Base-by-base conservation (phyloP, 805 yeast genomes). In the Babjeviella inositovora region DNA sequence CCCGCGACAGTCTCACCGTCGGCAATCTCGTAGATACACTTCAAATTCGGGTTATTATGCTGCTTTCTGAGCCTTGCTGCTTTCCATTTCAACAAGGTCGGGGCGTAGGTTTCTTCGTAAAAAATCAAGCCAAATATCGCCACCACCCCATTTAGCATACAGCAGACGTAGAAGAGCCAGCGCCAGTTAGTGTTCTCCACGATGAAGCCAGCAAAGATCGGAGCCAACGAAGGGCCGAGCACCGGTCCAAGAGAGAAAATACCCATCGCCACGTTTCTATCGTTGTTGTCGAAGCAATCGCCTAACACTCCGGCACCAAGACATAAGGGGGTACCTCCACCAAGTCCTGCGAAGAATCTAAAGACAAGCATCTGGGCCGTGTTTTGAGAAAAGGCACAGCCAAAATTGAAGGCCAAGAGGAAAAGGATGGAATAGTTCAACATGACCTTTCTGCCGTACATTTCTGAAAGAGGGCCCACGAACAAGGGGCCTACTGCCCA, bases 291-390 rank as follows among this genome's bases (percentile, higher is more conserved):
- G 53, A 70, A 79, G 27, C 77, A 54, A 43, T 79, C 93, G 7
- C 81, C 70, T 21, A 79, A 51, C 1, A 77, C 60, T 11, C 90
- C 92, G 17, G 85, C 84, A 7, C 82, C 81, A 15, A 76, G 73
- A 30, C 74, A 67, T 32, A 79, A 50, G 19, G 82, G 76, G 3
- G 79, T 73, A 23, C 81, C 70, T 4, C 84, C 84, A 33, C 72
- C 72, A 21, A 76, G 57, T 1, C 90, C 90, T 8, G 71, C 67
- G 29, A 73, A 45, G 32, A 74, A 66, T 31, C 90, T 62, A 24
- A 72, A 64, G 21, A 74, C 63, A 27, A 74, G 43, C 27, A 79
- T 48, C 16, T 74, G 79, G 6, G 70, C 71, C 15, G 70, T 62
- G 27, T 70, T 72, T 38, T 59, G 37, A 30, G 63, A 58, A 38